Conservation (phyloP, 441 rosid species). For the Daphne laureola region DNA sequence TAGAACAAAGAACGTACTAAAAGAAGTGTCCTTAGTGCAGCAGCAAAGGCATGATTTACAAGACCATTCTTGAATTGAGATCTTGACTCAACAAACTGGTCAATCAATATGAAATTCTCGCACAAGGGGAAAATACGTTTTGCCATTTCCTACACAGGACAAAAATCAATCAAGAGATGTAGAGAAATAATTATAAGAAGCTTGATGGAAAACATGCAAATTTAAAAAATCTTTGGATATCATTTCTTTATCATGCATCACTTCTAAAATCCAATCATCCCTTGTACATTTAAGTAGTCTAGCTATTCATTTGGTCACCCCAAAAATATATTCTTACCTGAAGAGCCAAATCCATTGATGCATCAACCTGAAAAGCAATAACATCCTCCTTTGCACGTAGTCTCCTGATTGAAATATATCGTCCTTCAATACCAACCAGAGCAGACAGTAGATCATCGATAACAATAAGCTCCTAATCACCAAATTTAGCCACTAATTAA, state of each 20-base stretch:
- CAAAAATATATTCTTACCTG: slow-evolving; percentile 40
- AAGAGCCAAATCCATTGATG: slow-evolving; percentile 87
- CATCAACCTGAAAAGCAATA: slow-evolving; percentile 68
- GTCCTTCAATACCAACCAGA: slow-evolving; percentile 92
- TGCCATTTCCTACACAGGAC: slow-evolving; percentile 68
- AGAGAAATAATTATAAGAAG: slow-evolving; percentile 7
- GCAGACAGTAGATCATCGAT: slow-evolving; percentile 87
- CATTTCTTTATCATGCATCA: too few species aligned
- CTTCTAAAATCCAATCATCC: too few species aligned
- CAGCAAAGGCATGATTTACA: slow-evolving; percentile 95
- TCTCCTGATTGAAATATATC: slow-evolving; percentile 67
- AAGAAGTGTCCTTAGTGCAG: slow-evolving; percentile 87
- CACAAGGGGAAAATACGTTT: slow-evolving; percentile 81
- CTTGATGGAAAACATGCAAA: neutral
- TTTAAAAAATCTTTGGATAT: too few species aligned
- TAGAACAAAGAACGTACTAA: slow-evolving; percentile 57
- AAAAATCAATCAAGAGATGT: slow-evolving; percentile 19
- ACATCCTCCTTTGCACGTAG: slow-evolving; percentile 54
- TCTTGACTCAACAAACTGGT: slow-evolving; percentile 90
- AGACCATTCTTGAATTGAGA: slow-evolving; percentile 91
- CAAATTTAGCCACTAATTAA: slow-evolving; percentile 11
- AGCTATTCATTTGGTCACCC: too few species aligned
- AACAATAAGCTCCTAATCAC: slow-evolving; percentile 75
- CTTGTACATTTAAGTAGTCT: too few species aligned
- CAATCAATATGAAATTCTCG: slow-evolving; percentile 70